These are phyloP conservation scores for Scenedesmus sp. DNA, from an alignment of 163 green algal genomes.

Conservation along the genomic window DNA sequence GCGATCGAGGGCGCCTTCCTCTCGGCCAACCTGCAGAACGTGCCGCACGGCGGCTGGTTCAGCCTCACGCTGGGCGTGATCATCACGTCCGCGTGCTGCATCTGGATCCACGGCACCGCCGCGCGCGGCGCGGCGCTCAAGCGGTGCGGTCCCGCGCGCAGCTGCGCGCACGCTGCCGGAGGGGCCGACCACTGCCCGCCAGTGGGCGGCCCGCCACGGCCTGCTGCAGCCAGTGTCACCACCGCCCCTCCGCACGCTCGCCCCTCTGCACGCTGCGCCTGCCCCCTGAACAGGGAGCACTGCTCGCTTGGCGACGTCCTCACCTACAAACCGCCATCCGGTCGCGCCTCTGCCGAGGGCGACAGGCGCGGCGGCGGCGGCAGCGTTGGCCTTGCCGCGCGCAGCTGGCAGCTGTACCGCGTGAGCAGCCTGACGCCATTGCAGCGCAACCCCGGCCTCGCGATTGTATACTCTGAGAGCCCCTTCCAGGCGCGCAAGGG, in stretches of 20 bases:
- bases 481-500: too few relatives aligned
- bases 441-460: conserved; percentile 4
- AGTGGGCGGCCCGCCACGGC: too few relatives aligned
- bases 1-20: conserved; percentile 4
- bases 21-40: conserved; percentile 1
- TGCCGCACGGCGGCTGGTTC: conserved; percentile 5
- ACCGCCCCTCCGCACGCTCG: too few relatives aligned
- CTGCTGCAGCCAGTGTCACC: too few relatives aligned
- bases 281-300: conserved; percentile 20
- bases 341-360: too few relatives aligned
- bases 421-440: conserved; percentile 18
- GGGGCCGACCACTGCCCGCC: too few relatives aligned
- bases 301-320: conserved; percentile 6
- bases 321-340: conserved; percentile 3
- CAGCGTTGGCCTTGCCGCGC: not conserved
- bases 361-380: not conserved
- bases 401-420: conserved; percentile 20
- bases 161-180: too few relatives aligned
- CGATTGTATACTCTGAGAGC: conserved; percentile 15
- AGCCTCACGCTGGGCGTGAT: not conserved
- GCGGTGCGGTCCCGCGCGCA: not conserved
- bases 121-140: not conserved
- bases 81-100: not conserved
- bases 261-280: too few relatives aligned
- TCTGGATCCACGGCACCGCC: conserved; percentile 3